Conservation (phyloP, 371 early-diverging fungal species). For the Nosema muscidifuracis region DNA sequence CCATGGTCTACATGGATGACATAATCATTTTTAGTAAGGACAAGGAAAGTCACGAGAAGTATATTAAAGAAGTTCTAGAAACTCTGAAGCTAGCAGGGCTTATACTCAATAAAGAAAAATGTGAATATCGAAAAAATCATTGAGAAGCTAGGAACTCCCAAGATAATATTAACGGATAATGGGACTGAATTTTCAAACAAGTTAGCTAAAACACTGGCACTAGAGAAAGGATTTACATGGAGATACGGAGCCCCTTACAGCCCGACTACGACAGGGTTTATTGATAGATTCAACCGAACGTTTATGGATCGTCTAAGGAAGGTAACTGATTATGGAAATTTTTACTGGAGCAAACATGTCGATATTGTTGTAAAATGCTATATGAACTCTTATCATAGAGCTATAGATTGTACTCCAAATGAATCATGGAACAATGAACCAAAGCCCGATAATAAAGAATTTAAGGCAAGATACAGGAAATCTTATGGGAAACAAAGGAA, state of each 20-base stretch:
- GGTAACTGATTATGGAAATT: not conserved
- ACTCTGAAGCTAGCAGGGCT: not conserved
- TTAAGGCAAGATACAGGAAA: too few relatives aligned
- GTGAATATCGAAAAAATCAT: conserved; percentile 5
- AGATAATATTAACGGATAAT: conserved; percentile 10
- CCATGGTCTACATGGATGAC: conserved; percentile 32
- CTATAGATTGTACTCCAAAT: conserved; percentile 1
- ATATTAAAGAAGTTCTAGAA: not conserved
- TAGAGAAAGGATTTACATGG: not conserved
- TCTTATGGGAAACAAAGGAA: too few relatives aligned
- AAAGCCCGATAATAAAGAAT: too few relatives aligned
- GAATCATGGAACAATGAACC: too few relatives aligned
- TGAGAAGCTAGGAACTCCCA: conserved; percentile 1
- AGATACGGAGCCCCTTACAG: not conserved
- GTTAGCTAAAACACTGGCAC: too few relatives aligned
- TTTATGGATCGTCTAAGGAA: not conserved
- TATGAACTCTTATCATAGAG: conserved; percentile 5
- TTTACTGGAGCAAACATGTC: not conserved
- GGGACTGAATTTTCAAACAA: conserved; percentile 16
- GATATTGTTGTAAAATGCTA: not conserved
- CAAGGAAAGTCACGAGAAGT: conserved; percentile 2
- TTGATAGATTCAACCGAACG: conserved; percentile 8
- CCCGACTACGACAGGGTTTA: not conserved
- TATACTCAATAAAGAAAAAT: conserved; percentile 15
- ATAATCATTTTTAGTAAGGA: conserved; percentile 21